These are phyloP conservation scores for Tylopilus subfusipes DNA, from an alignment of 768 basidiomycete genomes.

Conservation along the genomic window DNA sequence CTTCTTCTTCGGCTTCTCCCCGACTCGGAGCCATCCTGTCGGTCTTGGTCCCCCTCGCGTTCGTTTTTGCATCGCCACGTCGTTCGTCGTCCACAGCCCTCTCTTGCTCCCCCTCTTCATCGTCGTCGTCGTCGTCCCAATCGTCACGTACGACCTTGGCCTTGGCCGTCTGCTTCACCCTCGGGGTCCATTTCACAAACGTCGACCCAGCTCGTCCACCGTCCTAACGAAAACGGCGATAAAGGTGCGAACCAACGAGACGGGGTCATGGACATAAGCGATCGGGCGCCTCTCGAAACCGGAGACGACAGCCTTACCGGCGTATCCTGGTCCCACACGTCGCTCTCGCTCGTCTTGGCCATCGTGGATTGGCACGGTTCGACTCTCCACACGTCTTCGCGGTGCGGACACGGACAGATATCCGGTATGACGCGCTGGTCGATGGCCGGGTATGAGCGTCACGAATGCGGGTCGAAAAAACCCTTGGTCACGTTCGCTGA, in stretches of 20 bases:
- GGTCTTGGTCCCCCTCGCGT: background rate
- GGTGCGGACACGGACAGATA: background rate
- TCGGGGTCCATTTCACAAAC: constrained; percentile 1
- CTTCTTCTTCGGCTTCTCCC: background rate
- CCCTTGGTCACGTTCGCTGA: constrained; percentile 16
- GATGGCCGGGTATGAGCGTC: background rate
- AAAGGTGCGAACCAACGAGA: background rate
- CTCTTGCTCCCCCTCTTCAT: constrained; percentile 10
- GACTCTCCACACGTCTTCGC: background rate
- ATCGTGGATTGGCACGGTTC: constrained; percentile 7
- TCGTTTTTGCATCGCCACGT: background rate
- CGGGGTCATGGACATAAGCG: constrained; percentile 11
- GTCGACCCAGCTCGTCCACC: constrained; percentile 1
- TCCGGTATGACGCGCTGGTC: background rate
- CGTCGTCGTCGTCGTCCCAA: constrained; percentile 58
- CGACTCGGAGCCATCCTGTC: background rate
- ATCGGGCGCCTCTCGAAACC: constrained; percentile 6
- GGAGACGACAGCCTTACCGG: constrained; percentile 6
- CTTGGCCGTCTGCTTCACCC: background rate
- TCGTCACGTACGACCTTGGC: constrained; percentile 40
- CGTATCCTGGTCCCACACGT: constrained; percentile 18
- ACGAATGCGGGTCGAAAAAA: background rate
- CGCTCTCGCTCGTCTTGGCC: constrained; percentile 11
- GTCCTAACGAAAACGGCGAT: background rate
- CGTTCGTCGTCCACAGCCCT: background rate